Base-by-base conservation (phyloP, 768 basidiomycete species). In the Kwoniella pini region DNA sequence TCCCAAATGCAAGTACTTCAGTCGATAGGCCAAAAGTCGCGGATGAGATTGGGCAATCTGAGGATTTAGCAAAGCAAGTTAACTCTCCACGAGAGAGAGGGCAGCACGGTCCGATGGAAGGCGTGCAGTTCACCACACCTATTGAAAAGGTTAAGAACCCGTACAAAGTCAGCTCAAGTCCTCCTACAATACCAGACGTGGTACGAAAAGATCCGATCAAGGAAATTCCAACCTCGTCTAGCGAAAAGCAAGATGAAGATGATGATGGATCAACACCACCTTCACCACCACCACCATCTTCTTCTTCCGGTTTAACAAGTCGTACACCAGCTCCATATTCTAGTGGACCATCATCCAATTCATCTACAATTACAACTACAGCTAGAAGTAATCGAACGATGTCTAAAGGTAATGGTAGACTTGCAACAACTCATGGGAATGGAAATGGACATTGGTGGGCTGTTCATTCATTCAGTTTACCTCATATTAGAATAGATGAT, bases 361-460 rank as follows among this genome's bases (percentile, higher is more conserved):
- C 28, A 21, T 28, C 49, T 51, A 4, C 15, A 33, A 4, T 11
- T 38, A 26, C 11, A 19, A 5, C 49, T 19, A 19, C 3, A 11
- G 28, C 30, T 21, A 11, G 17, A 38, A 38, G 13, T 28, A 11
- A 6, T 4, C 19, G 44, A 22, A 4, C 24, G 9, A 4, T 11
- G 19, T 4, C 49, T 26, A 38, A 0, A 7, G 15, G 40, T 5
- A 19, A 22, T n/a, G 52, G 10, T 31, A 22, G 28, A 38, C 19
- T 27, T 10, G 28, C 52, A 28, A 17, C 13, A 27, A 26, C n/a
- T n/a, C n/a, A n/a, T 19, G 28, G 10, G 10, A 19, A 28, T 36
- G 15, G 7, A 7, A 33, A 39, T 17, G 55, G 19, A 9, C 55
- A 57, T 26, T 57, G 55, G 55, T 57, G 55, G 55, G 38, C 55